Evolutionary conservation across 805 yeast genomes (phyloP).

Genomic region (Candida succiphila): DNA sequence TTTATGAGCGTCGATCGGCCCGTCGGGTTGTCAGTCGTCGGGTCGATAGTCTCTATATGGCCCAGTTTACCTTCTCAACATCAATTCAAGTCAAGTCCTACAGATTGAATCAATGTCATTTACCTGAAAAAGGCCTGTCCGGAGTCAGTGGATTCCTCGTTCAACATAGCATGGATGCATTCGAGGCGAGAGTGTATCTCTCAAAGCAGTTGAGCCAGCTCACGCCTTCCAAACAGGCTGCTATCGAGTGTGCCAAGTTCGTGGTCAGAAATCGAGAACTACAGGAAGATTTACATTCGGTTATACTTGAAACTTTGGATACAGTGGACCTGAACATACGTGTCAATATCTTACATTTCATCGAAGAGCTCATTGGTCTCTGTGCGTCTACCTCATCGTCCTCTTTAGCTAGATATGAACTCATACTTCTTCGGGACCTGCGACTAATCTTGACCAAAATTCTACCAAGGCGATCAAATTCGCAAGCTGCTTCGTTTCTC

Average conservation of each 20-base stretch:
- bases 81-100: too few relatives aligned
- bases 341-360: constrained; percentile 57
- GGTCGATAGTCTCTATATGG: too few relatives aligned
- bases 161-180: constrained; percentile 82
- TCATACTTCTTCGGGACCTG: constrained; percentile 21
- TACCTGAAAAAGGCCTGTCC: too few relatives aligned
- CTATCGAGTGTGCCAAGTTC: constrained; percentile 42
- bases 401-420: constrained; percentile 7
- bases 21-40: too few relatives aligned
- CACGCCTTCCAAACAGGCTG: constrained; percentile 50
- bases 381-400: too few relatives aligned
- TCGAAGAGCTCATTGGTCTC: constrained; percentile 48
- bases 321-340: constrained; percentile 48
- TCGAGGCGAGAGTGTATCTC: constrained; percentile 75
- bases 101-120: too few relatives aligned
- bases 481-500: not conserved
- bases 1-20: too few relatives aligned
- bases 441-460: constrained; percentile 22
- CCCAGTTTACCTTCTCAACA: too few relatives aligned
- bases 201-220: constrained; percentile 53
- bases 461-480: constrained; percentile 19
- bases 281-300: constrained; percentile 60
- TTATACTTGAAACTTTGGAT: constrained; percentile 51
- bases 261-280: constrained; percentile 47
- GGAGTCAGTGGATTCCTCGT: too few relatives aligned